phyloP scores from a whole-genome alignment of 2,329 filamentous ascomycete species.

The Apiospora koreana region DNA sequence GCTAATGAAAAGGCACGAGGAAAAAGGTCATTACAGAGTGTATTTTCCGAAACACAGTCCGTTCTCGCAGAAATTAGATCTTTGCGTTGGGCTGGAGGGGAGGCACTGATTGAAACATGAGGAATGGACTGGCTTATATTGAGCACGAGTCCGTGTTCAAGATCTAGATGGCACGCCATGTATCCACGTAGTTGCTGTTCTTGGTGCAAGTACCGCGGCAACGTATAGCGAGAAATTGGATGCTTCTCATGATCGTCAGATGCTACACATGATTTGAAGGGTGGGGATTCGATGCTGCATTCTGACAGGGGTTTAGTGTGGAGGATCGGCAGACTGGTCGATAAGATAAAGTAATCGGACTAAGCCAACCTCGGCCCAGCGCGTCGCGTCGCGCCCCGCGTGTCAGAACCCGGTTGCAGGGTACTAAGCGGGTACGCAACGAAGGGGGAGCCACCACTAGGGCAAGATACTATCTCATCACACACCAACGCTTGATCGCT shows the following conservation, averaged over 20 bases:
- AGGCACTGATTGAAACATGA: not conserved
- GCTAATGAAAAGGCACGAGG: not conserved
- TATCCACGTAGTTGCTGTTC: not conserved
- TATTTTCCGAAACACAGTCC: not conserved
- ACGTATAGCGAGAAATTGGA: too few species aligned
- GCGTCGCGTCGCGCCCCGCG: not conserved
- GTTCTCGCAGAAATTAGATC: constrained; percentile 10
- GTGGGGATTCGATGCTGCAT: not conserved
- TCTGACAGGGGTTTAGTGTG: not conserved
- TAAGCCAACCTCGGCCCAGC: not conserved
- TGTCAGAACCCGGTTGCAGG: not conserved
- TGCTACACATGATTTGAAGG: not conserved
- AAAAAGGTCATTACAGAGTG: not conserved
- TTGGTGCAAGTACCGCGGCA: too few species aligned
- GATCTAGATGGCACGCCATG: not conserved
- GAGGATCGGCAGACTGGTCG: not conserved
- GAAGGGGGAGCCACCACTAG: not conserved
- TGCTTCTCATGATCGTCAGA: not conserved
- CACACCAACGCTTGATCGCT: not conserved
- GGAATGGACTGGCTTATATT: not conserved
- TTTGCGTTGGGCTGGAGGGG: constrained; percentile 39
- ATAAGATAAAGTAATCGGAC: not conserved
- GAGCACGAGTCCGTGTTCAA: not conserved
- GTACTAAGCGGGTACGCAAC: not conserved
- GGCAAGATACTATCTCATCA: not conserved